Evolutionary conservation across 2,329 filamentous ascomycete species (phyloP).

Genomic region (Fusarium torreyae): DNA sequence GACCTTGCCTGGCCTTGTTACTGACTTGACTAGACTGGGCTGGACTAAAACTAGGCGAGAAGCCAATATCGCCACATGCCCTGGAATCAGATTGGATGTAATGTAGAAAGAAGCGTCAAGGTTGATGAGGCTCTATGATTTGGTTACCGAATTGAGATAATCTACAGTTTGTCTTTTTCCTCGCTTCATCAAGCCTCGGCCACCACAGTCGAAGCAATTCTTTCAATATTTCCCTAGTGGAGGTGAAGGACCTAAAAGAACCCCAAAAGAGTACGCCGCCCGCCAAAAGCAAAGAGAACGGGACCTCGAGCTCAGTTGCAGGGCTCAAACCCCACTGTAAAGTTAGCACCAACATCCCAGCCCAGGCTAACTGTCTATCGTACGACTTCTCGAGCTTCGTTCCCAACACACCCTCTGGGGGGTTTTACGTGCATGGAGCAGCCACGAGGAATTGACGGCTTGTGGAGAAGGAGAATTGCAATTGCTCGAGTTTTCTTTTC

Average conservation of each 20-base stretch:
- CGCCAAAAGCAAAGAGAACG: constrained; percentile 33
- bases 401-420: constrained; percentile 22
- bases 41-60: neutral
- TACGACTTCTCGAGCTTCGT: constrained; percentile 46
- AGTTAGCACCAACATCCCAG: constrained; percentile 19
- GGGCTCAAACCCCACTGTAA: constrained; percentile 13
- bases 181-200: constrained; percentile 12
- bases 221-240: neutral
- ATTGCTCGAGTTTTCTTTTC: constrained; percentile 26
- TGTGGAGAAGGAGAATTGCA: constrained; percentile 43
- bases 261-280: constrained; percentile 26
- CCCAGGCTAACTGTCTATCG: constrained; percentile 29
- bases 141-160: constrained; percentile 8
- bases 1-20: neutral
- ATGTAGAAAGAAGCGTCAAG: neutral
- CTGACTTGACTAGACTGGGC: neutral
- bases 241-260: neutral
- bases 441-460: constrained; percentile 49
- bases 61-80: neutral
- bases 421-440: constrained; percentile 5
- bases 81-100: neutral
- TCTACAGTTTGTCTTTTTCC: constrained; percentile 3
- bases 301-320: constrained; percentile 2
- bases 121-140: neutral
- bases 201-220: neutral